Evolutionary conservation across 805 yeast species (phyloP).

Genomic region (Candida tammaniensis): DNA sequence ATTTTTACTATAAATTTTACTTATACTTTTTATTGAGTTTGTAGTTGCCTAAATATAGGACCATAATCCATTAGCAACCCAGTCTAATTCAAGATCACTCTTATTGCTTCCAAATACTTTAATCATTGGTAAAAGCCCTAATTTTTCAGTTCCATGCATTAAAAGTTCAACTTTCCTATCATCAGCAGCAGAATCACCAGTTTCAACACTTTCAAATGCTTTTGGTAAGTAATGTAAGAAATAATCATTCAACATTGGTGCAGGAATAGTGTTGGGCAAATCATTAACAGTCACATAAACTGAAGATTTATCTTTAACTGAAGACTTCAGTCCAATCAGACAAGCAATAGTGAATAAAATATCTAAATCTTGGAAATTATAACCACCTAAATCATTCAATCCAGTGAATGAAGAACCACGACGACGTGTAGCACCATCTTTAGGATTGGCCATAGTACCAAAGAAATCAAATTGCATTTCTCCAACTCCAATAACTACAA

Average conservation of each 20-base stretch:
- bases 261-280: constrained; percentile 32
- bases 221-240: constrained; percentile 30
- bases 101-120: constrained; percentile 26
- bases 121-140: constrained; percentile 32
- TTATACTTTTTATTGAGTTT: neutral
- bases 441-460: constrained; percentile 13
- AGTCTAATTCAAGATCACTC: constrained; percentile 32
- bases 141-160: constrained; percentile 16
- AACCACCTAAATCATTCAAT: constrained; percentile 38
- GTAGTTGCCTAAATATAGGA: constrained; percentile 17
- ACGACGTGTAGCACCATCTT: constrained; percentile 16
- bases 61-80: constrained; percentile 34
- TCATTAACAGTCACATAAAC: constrained; percentile 29
- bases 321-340: constrained; percentile 22
- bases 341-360: constrained; percentile 29
- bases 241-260: constrained; percentile 35
- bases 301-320: constrained; percentile 8
- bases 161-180: constrained; percentile 21
- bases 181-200: constrained; percentile 9
- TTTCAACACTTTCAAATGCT: constrained; percentile 12
- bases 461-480: constrained; percentile 29
- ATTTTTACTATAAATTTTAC: constrained; percentile 2
- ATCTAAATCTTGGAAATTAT: constrained; percentile 39
- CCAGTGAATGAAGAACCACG: constrained; percentile 38
- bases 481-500: constrained; percentile 33